Conservation (phyloP, 345 rosid species). For the Salix caprea region DNA sequence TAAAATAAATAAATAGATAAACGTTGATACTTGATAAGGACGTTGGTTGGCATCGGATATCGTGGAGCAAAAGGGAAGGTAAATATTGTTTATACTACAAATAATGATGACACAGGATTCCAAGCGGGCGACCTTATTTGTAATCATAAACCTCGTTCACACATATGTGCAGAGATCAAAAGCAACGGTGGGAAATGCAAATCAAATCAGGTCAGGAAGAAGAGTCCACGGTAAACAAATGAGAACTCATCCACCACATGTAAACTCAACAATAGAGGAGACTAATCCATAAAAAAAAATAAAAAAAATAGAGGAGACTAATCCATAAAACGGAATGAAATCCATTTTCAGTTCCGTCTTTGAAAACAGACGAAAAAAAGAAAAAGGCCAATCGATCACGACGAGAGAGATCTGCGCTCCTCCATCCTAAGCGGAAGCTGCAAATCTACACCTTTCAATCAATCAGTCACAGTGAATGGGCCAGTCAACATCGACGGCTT, state of each 20-base stretch:
- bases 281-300: constrained; percentile 1
- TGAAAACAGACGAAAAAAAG: constrained; percentile 8
- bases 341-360: constrained; percentile 38
- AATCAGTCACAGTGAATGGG: constrained; percentile 50
- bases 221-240: not conserved
- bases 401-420: not conserved
- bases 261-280: not conserved
- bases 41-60: not conserved
- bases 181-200: not conserved
- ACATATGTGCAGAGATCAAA: not conserved
- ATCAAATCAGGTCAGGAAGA: not conserved
- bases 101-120: not conserved
- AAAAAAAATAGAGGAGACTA: not conserved
- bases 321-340: constrained; percentile 29
- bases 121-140: not conserved
- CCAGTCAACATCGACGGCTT: constrained; percentile 63
- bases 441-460: constrained; percentile 5
- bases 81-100: not conserved
- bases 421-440: not conserved
- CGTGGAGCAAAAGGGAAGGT: not conserved
- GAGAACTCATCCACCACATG: not conserved
- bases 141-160: not conserved
- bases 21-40: not conserved
- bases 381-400: not conserved
- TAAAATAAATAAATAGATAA: not conserved